A percentile compares a stretch with the other conserved stretches of the same genome.
phyloP scores from a whole-genome alignment of 140 eudicot species.

The Flaveria floridana region DNA sequence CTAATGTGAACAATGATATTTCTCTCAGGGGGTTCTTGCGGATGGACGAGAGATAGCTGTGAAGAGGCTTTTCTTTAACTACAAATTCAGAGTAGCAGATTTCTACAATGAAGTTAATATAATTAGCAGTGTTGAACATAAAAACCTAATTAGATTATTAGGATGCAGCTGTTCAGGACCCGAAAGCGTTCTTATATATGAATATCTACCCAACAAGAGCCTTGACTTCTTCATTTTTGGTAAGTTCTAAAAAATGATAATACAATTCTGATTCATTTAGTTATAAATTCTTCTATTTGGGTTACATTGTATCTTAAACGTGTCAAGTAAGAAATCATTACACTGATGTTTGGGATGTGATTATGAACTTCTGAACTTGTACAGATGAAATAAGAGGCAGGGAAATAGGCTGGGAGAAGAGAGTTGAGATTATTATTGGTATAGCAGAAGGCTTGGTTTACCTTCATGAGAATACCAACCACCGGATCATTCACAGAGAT shows the following conservation, averaged over 20 bases:
- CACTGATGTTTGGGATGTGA: too few species aligned
- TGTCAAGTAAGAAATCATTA: too few species aligned
- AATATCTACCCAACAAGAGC: constrained; percentile 57
- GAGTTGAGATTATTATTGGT: constrained; percentile 54
- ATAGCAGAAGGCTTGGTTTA: constrained; percentile 87
- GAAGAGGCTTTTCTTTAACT: constrained; percentile 77
- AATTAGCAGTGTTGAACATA: constrained; percentile 74
- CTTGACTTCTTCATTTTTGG: constrained; percentile 77
- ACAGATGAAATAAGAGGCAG: too few species aligned
- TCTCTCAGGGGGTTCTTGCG: constrained; percentile 56
- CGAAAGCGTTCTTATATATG: constrained; percentile 69
- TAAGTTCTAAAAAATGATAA: constrained; percentile 20
- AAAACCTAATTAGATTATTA: constrained; percentile 64
- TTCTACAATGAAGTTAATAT: constrained; percentile 80
- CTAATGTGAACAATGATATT: background rate
- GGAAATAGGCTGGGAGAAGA: too few species aligned
- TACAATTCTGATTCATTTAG: too few species aligned
- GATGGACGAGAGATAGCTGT: constrained; percentile 84
- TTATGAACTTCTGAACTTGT: too few species aligned
- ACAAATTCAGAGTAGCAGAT: constrained; percentile 70
- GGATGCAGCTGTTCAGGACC: constrained; percentile 90
- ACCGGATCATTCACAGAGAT: constrained; percentile 78
- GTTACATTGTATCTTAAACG: too few species aligned
- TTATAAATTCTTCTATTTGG: too few species aligned
- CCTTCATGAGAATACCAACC: constrained; percentile 77